A percentile compares a stretch with the other conserved stretches of the same genome.
These are phyloP conservation scores for Chlamydomonas schloesseri DNA, from an alignment of 139 green algal genomes.

Conservation along the genomic window DNA sequence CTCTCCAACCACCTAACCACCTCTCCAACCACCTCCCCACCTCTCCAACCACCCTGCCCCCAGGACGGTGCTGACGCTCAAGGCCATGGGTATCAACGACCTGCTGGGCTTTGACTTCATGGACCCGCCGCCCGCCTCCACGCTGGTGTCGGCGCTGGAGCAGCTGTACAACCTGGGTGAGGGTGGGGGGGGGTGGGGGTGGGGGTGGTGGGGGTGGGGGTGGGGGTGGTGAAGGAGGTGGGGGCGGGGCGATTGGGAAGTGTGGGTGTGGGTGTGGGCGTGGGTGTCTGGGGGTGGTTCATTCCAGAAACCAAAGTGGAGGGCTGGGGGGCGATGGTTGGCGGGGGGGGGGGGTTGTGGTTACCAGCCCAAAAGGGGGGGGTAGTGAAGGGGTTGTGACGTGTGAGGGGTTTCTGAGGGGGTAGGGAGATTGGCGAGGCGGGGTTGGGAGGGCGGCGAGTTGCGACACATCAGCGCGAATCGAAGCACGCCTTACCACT, in stretches of 20 bases:
- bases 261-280: too few relatives aligned
- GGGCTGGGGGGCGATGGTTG: not conserved
- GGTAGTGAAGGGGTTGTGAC: too few relatives aligned
- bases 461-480: too few relatives aligned
- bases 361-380: too few relatives aligned
- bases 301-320: not conserved
- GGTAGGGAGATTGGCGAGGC: too few relatives aligned
- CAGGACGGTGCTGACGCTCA: slow-evolving; percentile 88
- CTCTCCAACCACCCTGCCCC: not conserved
- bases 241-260: not conserved
- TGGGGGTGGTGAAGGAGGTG: slow-evolving; percentile 41
- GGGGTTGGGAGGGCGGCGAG: too few relatives aligned
- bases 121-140: slow-evolving; percentile 92
- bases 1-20: not conserved
- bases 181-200: slow-evolving; percentile 91
- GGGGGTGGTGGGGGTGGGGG: slow-evolving; percentile 87
- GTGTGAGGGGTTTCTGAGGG: too few relatives aligned
- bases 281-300: too few relatives aligned
- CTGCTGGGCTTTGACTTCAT: slow-evolving; percentile 99
- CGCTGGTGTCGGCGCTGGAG: slow-evolving; percentile 88
- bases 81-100: slow-evolving; percentile 99
- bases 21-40: not conserved
- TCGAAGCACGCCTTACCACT: too few relatives aligned
- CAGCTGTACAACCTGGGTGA: slow-evolving; percentile 97
- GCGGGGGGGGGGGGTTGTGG: not conserved